Conservation (phyloP, 108 stramenopile genomes). For the Conticribra weissflogii region DNA sequence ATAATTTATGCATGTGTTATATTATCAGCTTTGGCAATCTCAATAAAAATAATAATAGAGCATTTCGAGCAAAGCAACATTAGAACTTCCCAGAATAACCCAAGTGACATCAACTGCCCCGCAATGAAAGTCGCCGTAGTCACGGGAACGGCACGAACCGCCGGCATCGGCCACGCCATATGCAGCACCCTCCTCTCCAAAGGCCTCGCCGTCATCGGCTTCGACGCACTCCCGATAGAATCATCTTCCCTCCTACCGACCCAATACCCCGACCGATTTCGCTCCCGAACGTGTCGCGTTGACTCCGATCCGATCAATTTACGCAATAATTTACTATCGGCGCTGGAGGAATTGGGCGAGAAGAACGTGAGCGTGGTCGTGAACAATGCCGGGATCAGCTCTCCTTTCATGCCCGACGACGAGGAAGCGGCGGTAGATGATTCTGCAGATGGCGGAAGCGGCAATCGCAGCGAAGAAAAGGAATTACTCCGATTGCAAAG, state of each 20-base stretch:
- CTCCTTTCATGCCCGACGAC: conserved; percentile 20
- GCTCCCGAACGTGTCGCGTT: conserved; percentile 14
- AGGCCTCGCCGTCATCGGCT: conserved; percentile 19
- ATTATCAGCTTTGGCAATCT: too few species aligned
- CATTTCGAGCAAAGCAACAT: conserved; percentile 1
- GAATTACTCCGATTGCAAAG: background rate
- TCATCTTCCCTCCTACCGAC: conserved; percentile 8
- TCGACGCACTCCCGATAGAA: conserved; percentile 6
- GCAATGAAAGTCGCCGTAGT: conserved; percentile 23
- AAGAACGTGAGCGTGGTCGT: conserved; percentile 6
- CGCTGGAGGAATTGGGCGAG: conserved; percentile 17
- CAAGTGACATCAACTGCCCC: background rate
- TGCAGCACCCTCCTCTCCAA: conserved; percentile 5
- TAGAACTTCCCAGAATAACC: background rate
- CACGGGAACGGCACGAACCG: conserved; percentile 8
- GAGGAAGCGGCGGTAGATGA: too few species aligned
- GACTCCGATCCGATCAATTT: conserved; percentile 13
- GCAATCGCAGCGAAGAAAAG: background rate
- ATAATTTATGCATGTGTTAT: too few species aligned
- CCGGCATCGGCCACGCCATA: conserved; percentile 24
- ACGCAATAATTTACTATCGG: conserved; percentile 8
- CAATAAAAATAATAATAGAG: too few species aligned
- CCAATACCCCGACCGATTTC: conserved; percentile 4
- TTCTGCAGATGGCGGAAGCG: background rate
- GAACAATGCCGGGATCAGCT: conserved; percentile 18